Evolutionary conservation across 805 yeast species (phyloP), one percentile per base, ranked within the genome.

Genomic region (Barnettozyma populi): DNA sequence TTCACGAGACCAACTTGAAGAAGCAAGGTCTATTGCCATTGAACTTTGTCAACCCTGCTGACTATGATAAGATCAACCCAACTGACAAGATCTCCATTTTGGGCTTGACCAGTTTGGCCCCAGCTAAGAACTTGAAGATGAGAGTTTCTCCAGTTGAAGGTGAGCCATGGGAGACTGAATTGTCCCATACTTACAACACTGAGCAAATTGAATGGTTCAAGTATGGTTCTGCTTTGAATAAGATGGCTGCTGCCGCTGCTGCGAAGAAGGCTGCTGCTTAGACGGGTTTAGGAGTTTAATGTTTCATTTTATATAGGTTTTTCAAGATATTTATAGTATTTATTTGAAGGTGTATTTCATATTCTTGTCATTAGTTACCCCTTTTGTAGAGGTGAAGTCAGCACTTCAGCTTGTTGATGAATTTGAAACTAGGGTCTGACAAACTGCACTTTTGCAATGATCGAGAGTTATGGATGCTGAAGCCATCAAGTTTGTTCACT

Each of bases 191-290:
- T 57, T 94, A 87, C 81, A 94, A 94, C 80, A 53, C 69, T 55
- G 97, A 94, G 79, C 99, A 92, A 80, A 86, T 92, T 68, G 97
- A 88, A 70, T 92, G 98, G 98, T 92, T 92, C 86, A 92, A 88
- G 81, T 82, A 85, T 65, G 99, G 99, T 78, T 90, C 97, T 62
- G 99, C 99, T 71, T 84, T 94, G 76, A 94, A 94, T 88, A 88
- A 85, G 80, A 88, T 90, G 90, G 86, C 90, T 54, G 65, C 73
- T 57, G 56, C 53, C 44, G 53, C 56, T 42, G 53, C 52, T 43
- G 46, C 45, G 43, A 47, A 43, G 41, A 49, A 45, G 39, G 39
- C 43, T 34, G 7, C 9, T 10, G 41, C 39, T 29, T 41, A 29
- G 16, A 29, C 13, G 13, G 32, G 16, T 35, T 14, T 10, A 19